Evolutionary conservation across 164 flowering plant species (phyloP).

Genomic region (Magnolia officinalis): DNA sequence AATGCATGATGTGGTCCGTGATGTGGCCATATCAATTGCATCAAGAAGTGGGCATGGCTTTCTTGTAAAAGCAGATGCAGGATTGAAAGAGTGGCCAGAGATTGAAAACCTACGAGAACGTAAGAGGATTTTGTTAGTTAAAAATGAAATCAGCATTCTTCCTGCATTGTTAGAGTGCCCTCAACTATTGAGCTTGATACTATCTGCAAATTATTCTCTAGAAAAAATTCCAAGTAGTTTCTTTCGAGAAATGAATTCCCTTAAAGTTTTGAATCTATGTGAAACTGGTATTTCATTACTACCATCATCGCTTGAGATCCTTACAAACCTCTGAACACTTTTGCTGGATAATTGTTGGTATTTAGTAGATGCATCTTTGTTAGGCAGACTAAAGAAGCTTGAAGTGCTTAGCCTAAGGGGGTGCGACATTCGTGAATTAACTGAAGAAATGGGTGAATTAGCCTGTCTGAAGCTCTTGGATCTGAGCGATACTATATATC

Average conservation of each 20-base stretch:
- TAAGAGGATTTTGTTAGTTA: neutral
- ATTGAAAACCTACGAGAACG: neutral
- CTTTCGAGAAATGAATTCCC: slow-evolving; percentile 11
- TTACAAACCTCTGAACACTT: neutral
- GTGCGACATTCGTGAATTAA: neutral
- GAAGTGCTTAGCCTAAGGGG: neutral
- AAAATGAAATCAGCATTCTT: neutral
- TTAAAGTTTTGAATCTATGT: slow-evolving; percentile 6
- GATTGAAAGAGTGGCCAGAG: neutral
- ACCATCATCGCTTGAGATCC: neutral
- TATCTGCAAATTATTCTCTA: neutral
- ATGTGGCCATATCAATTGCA: slow-evolving; percentile 3
- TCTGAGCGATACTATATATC: neutral
- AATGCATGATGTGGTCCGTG: slow-evolving; percentile 13
- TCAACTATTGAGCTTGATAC: neutral
- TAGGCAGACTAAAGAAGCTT: neutral
- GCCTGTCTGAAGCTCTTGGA: slow-evolving; percentile 7
- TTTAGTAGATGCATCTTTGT: neutral
- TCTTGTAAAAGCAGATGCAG: neutral
- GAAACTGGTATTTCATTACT: neutral
- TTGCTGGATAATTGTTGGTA: neutral
- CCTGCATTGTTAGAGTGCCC: no score
- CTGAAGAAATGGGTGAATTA: neutral
- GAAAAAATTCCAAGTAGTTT: neutral
- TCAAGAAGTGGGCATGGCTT: neutral